Conservation (phyloP, 2,329 filamentous ascomycete species). For the Corynespora cassiicola region DNA sequence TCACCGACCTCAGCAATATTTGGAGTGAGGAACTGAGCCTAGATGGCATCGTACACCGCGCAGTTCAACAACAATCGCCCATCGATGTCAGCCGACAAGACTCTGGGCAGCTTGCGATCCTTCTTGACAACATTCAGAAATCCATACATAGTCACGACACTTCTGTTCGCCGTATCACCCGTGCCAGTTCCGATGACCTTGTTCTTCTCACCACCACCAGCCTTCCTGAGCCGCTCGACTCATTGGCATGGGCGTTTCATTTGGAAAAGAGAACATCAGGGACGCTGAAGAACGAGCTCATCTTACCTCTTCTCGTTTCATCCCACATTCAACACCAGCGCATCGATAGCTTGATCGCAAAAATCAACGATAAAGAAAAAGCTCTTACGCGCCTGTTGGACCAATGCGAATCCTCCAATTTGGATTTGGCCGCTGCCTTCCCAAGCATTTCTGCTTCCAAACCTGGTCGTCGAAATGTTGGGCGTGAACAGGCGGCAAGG, state of each 20-base stretch:
- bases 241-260: conserved; percentile 70
- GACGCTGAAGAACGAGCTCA: conserved; percentile 56
- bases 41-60: conserved; percentile 68
- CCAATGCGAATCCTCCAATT: conserved; percentile 61
- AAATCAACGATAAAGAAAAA: conserved; percentile 64
- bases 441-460: conserved; percentile 59
- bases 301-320: conserved; percentile 60
- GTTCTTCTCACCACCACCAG: conserved; percentile 63
- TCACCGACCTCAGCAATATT: conserved; percentile 77
- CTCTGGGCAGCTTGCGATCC: conserved; percentile 69
- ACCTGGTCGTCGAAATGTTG: conserved; percentile 50
- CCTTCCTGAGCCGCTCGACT: conserved; percentile 67
- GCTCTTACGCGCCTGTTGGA: conserved; percentile 65
- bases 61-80: conserved; percentile 67
- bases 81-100: conserved; percentile 75
- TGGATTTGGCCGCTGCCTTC: conserved; percentile 64
- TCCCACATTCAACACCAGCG: conserved; percentile 56
- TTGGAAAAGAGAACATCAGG: conserved; percentile 53
- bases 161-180: conserved; percentile 43
- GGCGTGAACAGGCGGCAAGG: conserved; percentile 59
- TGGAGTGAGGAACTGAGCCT: conserved; percentile 73
- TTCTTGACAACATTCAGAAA: conserved; percentile 68
- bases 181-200: conserved; percentile 43
- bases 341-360: conserved; percentile 56
- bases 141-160: conserved; percentile 49